Evolutionary conservation across 2,329 filamentous ascomycete genomes (phyloP), one percentile per base, ranked within the genome.

Genomic region (Coleophoma crateriformis): DNA sequence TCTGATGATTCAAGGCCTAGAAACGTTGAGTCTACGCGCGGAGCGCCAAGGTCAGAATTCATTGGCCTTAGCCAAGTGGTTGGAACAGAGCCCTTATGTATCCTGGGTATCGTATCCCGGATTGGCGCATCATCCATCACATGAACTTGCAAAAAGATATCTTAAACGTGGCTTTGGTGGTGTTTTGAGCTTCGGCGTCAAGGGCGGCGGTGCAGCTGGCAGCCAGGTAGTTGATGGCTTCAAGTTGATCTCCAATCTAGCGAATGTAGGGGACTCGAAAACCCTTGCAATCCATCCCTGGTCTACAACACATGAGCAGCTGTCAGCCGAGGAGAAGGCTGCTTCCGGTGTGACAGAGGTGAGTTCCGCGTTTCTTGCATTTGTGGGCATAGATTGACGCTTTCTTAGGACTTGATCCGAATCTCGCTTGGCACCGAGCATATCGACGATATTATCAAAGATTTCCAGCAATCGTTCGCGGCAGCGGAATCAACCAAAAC

Each of bases 401-500:
- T 27, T 27, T 27, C 4, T 17, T 67, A 90, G 78, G 92, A 95
- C 64, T 82, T 91, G 37, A 96, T 97, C 69, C 88, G 92, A 55
- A 94, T 97, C 64, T 96, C 91, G 0, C 91, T 96, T 51, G 92
- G 92, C 47, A 95, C 87, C 1, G 92, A 97, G 73, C 90, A 96
- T 68, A 95, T 97, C 66, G 91, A 96, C 72, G 92, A 97, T 64
- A 96, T 97, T 62, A 94, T 96, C 64, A 87, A 84, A 60, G 92
- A 97, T 71, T 96, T 97, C 66, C 86, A 92, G 69, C 91, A 96
- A 75, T 88, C 88, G 0, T 95, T 96, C 70, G 78, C 82, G 64
- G 77, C 79, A 22, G 77, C 79, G 0, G 62, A 68, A 20, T 77
- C 73, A 7, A 68, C 76, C 8, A 61, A 54, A 51, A 63, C 60